Base-by-base conservation (phyloP, 2,329 filamentous ascomycete species). In the Aspergillus vadensis region DNA sequence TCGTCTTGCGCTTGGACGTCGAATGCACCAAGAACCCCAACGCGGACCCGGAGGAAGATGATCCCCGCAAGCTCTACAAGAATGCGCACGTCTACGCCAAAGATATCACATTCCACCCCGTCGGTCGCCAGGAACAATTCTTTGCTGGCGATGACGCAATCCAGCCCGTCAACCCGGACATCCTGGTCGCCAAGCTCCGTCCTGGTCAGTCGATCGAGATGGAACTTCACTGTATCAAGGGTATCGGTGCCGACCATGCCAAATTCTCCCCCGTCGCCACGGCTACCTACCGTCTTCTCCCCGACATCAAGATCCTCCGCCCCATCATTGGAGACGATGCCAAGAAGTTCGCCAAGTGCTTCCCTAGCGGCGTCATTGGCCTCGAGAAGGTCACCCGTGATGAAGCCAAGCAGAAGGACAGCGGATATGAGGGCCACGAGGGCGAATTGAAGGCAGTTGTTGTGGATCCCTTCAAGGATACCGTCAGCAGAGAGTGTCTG, bases 191-290 rank as follows among this genome's bases (percentile, higher is more conserved):
- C 62, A 99, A 99, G 82, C 81, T 99, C 77, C 88, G 95, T 27
- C 95, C 96, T 0, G 91, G 90, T 4, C 96, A 99, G 82, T 86
- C 87, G 69, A 91, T 99, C 70, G 85, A 91, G 71, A 82, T 97
- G 63, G 88, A 91, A 67, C 90, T 96, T 85, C 93, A 98, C 81
- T 95, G 94, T 80, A 88, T 96, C 80, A 96, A 97, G 80, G 95
- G 96, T 62, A 88, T 96, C 67, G 95, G 95, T 51, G 87, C 89
- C 65, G 95, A 99, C 77, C 95, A 99, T 77, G 90, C 95, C 69
- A 99, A 99, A 79, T 99, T 95, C 81, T 97, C 92, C 0, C 95
- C 95, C 50, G 95, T 98, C 38, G 93, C 94, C 3, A 97, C 95
- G 1, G 95, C 95, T 3, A 91, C 90, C 23, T 99, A 99, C 81